These are phyloP conservation scores for Nevesoporus exiguus DNA, from an alignment of 768 basidiomycete genomes.

Conservation along the genomic window DNA sequence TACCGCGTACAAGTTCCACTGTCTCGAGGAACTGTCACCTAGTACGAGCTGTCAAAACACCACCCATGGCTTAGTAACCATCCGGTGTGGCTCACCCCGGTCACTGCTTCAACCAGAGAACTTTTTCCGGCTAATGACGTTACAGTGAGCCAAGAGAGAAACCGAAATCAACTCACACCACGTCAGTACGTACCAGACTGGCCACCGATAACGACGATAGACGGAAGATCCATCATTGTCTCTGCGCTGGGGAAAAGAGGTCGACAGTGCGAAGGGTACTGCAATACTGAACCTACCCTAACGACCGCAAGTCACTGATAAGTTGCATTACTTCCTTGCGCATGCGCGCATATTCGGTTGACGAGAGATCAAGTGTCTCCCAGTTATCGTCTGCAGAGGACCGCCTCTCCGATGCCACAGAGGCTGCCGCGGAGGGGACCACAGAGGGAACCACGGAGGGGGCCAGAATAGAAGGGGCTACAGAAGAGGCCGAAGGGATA, in stretches of 20 bases:
- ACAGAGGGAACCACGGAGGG: no score
- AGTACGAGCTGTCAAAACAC: neutral
- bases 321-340: slow-evolving; percentile 41
- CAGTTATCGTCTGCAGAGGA: slow-evolving; percentile 15
- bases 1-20: slow-evolving; percentile 60
- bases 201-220: slow-evolving; percentile 52
- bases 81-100: slow-evolving; percentile 38
- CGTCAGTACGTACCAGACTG: slow-evolving; percentile 44
- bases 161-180: neutral
- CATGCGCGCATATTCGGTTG: slow-evolving; percentile 38
- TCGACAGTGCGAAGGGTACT: neutral
- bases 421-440: neutral
- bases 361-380: slow-evolving; percentile 24
- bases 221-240: slow-evolving; percentile 42
- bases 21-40: slow-evolving; percentile 62
- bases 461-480: no score
- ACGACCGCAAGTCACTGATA: slow-evolving; percentile 34
- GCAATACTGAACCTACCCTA: slow-evolving; percentile 35
- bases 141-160: neutral
- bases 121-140: slow-evolving; percentile 50
- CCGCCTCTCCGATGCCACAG: neutral
- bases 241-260: slow-evolving; percentile 31
- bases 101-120: slow-evolving; percentile 56
- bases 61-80: neutral
- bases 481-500: no score